Evolutionary conservation across 805 yeast species (phyloP), one percentile per base, ranked within the genome.

Genomic region (Myxozyma geophila): DNA sequence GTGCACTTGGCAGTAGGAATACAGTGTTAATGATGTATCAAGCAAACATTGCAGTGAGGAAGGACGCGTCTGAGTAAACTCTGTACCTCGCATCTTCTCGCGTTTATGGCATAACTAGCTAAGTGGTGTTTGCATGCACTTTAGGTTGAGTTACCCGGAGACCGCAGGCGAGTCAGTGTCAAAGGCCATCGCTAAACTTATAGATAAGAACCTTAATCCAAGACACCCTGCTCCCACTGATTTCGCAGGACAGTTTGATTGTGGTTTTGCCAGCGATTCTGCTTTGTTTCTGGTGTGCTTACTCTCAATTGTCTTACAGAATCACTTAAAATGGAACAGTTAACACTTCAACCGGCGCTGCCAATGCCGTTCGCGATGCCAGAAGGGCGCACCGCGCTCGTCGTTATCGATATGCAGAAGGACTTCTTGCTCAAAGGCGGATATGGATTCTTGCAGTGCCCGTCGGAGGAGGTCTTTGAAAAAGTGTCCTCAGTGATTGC

Each of bases 331-430:
- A 64, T 64, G 67, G 66, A 60, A 17, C 63, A 62, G 5, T 33
- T 64, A 3, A n/a, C 59, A 6, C 55, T 64, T 35, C 23, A 43
- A 21, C 17, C 65, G 28, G 67, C 67, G 13, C 44, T 36, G 56
- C 67, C 67, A 4, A 51, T 52, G 43, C 58, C 67, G 23, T 71
- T 71, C 58, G 64, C 63, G 40, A 69, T 71, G 33, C 71, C 72
- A 8, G 62, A 43, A 37, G 63, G 60, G 23, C 59, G 67, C 43
- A 68, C 74, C 7, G 77, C 77, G 12, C 64, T 74, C 28, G 60
- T 74, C 36, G 72, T 74, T 50, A 74, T 74, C 43, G 76, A 74
- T 60, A 74, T 74, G 76, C 77, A 74, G 64, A 63, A 75, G 63
- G 77, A 74, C 62, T 74, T 74, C 60, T 64, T 74, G 7, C 65